These are phyloP conservation scores for Fistulina hepatica DNA, from an alignment of 1,284 basidiomycete genomes.

Conservation along the genomic window DNA sequence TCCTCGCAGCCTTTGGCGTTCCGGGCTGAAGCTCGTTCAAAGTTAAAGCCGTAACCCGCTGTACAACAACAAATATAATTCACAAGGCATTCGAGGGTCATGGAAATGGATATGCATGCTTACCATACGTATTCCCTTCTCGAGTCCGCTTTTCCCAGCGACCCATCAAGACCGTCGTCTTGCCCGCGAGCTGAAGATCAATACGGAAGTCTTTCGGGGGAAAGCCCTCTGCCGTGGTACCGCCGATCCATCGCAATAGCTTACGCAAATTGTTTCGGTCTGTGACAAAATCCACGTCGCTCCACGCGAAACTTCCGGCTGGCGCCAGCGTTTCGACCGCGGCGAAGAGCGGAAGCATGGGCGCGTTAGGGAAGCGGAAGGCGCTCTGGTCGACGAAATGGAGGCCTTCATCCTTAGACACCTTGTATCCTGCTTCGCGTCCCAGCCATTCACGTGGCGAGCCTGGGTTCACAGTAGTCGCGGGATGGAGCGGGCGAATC, in stretches of 20 bases:
- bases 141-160: conserved; percentile 34
- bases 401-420: conserved; percentile 33
- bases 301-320: conserved; percentile 26
- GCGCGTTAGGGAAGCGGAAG: conserved; percentile 28
- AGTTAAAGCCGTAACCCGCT: conserved; percentile 40
- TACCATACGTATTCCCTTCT: conserved; percentile 31
- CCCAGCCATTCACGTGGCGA: conserved; percentile 41
- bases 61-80: too few relatives aligned
- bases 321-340: conserved; percentile 34
- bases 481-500: too few relatives aligned
- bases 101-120: too few relatives aligned
- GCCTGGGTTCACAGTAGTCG: conserved; percentile 26
- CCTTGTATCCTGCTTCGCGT: conserved; percentile 30
- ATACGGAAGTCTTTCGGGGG: conserved; percentile 38
- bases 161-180: conserved; percentile 40
- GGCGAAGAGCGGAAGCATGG: conserved; percentile 37
- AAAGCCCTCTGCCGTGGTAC: conserved; percentile 11
- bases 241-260: conserved; percentile 40
- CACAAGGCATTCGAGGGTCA: too few relatives aligned
- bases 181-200: conserved; percentile 43
- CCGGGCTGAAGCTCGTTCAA: conserved; percentile 36
- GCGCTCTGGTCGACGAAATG: conserved; percentile 39
- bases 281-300: conserved; percentile 38
- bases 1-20: conserved; percentile 30
- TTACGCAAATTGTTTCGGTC: conserved; percentile 47